Evolutionary conservation across 371 early-diverging fungal species (phyloP), one percentile per base, ranked within the genome.

Genomic region (Zychaea mexicana): DNA sequence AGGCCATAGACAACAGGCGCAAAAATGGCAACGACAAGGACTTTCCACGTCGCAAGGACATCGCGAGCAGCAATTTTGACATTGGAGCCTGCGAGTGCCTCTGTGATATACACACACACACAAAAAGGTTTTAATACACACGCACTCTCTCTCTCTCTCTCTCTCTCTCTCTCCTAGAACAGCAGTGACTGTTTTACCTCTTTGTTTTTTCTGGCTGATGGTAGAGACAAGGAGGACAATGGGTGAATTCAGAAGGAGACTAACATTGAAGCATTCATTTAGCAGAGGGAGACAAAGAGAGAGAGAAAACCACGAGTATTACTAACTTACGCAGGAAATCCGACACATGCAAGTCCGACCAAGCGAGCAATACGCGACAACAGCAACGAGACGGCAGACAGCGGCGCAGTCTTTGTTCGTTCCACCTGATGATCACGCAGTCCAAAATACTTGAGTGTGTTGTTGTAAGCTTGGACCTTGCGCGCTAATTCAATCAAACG

Each of bases 41-140:
- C 82, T 68, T 94, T 94, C 96, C 95, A 95, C 1, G 96, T 93
- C 0, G 92, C 91, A 7, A 95, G 74, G 4, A 96, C 95, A 73
- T 96, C 96, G 31, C 85, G 85, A 17, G 91, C 96, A 31, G 84
- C 85, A 60, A 95, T 85, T 69, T 96, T 96, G 54, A 96, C 95
- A 55, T 81, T 86, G 10, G 92, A 92, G 13, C 85, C 86, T 3
- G 88, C 89, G 36, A 90, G 70, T 4, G 95, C 96, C 70, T 92
- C 92, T 75, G 22, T 32, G n/a, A 42, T 42, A 42, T 42, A 42
- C 3, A 27, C 27, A 28, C 5, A 17, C 2, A n/a, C n/a, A n/a
- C 6, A 3, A 42, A n/a, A 1, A 42, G 53, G 26, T 31, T 46
- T 39, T 30, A 12, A 2, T 28, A 28, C 24, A 8, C 15, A 45